Percentiles rank a stretch among this genome's conserved stretches.
Conservation (phyloP, 2,329 filamentous ascomycete genomes). For the Ophiobolus disseminans region DNA sequence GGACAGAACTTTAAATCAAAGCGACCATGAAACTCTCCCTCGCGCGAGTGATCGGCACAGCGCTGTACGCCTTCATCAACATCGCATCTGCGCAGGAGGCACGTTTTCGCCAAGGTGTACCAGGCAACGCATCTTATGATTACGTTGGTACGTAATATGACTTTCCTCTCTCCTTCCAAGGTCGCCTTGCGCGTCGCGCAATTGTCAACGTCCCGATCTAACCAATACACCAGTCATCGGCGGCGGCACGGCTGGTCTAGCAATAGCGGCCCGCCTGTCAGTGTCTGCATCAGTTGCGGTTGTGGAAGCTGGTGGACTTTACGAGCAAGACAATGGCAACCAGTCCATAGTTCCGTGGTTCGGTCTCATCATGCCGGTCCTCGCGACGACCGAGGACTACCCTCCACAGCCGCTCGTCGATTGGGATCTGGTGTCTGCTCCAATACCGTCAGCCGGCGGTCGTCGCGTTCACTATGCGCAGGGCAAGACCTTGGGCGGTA, state of each 20-base stretch:
- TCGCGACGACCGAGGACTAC: constrained; percentile 8
- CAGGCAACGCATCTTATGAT: constrained; percentile 14
- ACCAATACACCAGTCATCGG: constrained; percentile 27
- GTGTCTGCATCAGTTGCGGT: constrained; percentile 31
- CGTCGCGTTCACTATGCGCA: constrained; percentile 42
- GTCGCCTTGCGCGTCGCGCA: not conserved
- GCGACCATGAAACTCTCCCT: no score
- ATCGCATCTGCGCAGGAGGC: constrained; percentile 10
- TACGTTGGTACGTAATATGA: constrained; percentile 11
- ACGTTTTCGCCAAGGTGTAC: constrained; percentile 1
- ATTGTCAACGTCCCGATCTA: not conserved
- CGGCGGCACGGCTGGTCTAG: constrained; percentile 37
- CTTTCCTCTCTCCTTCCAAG: not conserved
- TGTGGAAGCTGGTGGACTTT: constrained; percentile 35
- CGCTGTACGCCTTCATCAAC: no score
- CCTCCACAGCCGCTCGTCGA: constrained; percentile 30
- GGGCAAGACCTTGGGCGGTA: constrained; percentile 42
- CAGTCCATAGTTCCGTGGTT: constrained; percentile 33
- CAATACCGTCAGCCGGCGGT: constrained; percentile 22
- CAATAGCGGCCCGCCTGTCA: constrained; percentile 32
- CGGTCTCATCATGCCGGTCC: constrained; percentile 20
- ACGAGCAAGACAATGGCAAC: constrained; percentile 39
- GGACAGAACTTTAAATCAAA: no score
- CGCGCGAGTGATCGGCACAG: no score
- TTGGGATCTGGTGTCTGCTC: constrained; percentile 35